Evolutionary conservation across 2,329 filamentous ascomycete species (phyloP), one percentile per base, ranked within the genome.

Genomic region (Gyromitra esculenta): DNA sequence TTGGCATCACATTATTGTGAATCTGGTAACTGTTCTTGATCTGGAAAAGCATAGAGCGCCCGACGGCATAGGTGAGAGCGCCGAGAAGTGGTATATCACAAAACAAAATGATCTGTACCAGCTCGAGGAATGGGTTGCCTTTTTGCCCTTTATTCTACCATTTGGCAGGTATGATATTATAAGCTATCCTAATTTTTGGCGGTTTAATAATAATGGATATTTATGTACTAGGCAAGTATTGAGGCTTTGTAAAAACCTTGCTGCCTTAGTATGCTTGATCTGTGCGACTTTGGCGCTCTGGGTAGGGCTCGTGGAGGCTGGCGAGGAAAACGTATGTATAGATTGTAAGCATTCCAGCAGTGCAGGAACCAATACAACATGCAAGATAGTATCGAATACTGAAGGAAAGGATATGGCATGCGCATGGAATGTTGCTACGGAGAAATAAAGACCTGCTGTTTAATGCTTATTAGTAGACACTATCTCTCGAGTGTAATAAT

Each of bases 91-190:
- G 25, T 64, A 63, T n/a, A 74, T 74, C 18, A 35, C 31, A 7
- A 37, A 52, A 31, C 73, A 76, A 43, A 76, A 62, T 25, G 73
- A 76, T 31, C 35, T 76, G 35, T 76, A 76, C 18, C 73, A 76
- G 50, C 37, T 62, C 18, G 73, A 76, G 11, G 31, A 76, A 70
- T 73, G 67, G 67, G 52, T 76, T 18, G 66, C 62, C 9, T 75
- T 65, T 37, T 65, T 76, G 39, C 72, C 73, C 5, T 60, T 73
- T 48, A 25, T 70, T 7, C 39, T 48, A 9, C 52, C 52, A 8
- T 37, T 37, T 18, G 64, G 50, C n/a, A 68, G 64, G 64, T 68
- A 68, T n/a, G 37, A 37, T 48, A 56, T 31, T 31, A 15, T 13
- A 6, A 6, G 21, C 6, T 31, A 18, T 37, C 18, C 59, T 5